phyloP scores from a whole-genome alignment of 2,329 filamentous ascomycete species.

The Aspergillus sp. region DNA sequence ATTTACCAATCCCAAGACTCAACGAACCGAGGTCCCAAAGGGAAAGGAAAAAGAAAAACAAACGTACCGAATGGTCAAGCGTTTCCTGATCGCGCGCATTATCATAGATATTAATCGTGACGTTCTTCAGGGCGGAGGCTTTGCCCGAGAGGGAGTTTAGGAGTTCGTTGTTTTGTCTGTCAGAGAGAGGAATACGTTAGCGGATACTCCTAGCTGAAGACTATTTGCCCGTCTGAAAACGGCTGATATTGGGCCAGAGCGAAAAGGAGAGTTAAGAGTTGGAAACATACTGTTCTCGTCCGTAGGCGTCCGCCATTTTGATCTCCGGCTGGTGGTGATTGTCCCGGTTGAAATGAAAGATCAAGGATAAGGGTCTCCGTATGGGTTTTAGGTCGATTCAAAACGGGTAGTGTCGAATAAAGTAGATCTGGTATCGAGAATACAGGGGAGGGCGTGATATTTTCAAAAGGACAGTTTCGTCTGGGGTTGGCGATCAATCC shows the following conservation, averaged over 20 bases:
- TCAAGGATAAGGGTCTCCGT: neutral
- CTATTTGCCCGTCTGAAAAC: neutral
- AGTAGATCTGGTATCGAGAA: neutral
- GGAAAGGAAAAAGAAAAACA: neutral
- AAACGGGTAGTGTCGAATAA: neutral
- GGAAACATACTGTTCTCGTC: constrained; percentile 63
- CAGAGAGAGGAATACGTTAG: neutral
- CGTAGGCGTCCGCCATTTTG: constrained; percentile 72
- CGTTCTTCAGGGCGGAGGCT: constrained; percentile 85
- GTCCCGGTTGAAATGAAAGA: neutral
- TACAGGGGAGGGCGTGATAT: neutral
- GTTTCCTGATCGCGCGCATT: constrained; percentile 85
- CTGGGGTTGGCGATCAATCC: constrained; percentile 1
- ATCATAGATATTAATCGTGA: constrained; percentile 98
- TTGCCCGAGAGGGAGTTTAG: constrained; percentile 89
- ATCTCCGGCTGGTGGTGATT: neutral
- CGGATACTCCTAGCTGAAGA: constrained; percentile 10
- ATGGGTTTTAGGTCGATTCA: neutral
- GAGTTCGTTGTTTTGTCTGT: constrained; percentile 87
- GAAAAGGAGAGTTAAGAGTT: neutral
- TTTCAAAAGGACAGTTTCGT: neutral
- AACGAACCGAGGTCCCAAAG: neutral
- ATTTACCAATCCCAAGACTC: too few species aligned
- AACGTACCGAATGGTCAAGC: constrained; percentile 78
- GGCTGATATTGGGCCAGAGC: neutral